A percentile compares a stretch with the other conserved stretches of the same genome.
phyloP scores from a whole-genome alignment of 768 basidiomycete species.

The Hericium rajendrae region DNA sequence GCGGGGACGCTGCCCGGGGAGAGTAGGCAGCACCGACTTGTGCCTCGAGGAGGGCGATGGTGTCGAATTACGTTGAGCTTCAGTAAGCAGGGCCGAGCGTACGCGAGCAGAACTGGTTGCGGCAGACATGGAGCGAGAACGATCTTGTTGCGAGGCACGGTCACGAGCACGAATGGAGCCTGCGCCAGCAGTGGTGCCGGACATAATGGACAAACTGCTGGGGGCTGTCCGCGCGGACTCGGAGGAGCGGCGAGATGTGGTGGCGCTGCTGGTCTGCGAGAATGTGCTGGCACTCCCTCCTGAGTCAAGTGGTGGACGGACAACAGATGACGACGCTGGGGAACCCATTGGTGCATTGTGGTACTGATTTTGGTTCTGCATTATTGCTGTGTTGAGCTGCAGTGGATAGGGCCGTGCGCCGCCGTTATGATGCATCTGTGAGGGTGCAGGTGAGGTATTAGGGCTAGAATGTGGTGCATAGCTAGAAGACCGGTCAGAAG shows the following conservation, averaged over 20 bases:
- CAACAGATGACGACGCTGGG: conserved; percentile 21
- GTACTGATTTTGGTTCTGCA: conserved; percentile 8
- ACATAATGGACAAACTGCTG: neutral
- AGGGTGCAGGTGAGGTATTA: neutral
- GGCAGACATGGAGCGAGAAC: conserved; percentile 70
- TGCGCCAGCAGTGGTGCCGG: conserved; percentile 15
- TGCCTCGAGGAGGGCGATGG: conserved; percentile 22
- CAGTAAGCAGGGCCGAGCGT: conserved; percentile 34
- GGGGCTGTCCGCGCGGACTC: conserved; percentile 62
- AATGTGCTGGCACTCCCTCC: no score
- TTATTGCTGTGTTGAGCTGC: conserved; percentile 47
- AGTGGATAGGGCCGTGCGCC: conserved; percentile 36
- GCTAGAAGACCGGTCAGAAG: conserved; percentile 21
- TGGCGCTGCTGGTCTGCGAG: conserved; percentile 13
- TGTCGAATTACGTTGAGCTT: conserved; percentile 14
- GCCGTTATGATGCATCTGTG: conserved; percentile 1
- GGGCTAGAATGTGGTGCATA: conserved; percentile 4
- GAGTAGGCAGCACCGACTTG: conserved; percentile 21
- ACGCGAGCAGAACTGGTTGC: conserved; percentile 34
- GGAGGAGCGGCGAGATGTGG: conserved; percentile 46
- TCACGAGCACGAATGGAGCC: conserved; percentile 44
- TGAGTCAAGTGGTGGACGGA: conserved; percentile 17
- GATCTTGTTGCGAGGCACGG: conserved; percentile 47
- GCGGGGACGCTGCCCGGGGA: conserved; percentile 21
- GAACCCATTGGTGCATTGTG: conserved; percentile 25